A percentile compares a stretch with the other conserved stretches of the same genome.
Conservation (phyloP, 257 asterid species). For the Osmanthus fragrans region DNA sequence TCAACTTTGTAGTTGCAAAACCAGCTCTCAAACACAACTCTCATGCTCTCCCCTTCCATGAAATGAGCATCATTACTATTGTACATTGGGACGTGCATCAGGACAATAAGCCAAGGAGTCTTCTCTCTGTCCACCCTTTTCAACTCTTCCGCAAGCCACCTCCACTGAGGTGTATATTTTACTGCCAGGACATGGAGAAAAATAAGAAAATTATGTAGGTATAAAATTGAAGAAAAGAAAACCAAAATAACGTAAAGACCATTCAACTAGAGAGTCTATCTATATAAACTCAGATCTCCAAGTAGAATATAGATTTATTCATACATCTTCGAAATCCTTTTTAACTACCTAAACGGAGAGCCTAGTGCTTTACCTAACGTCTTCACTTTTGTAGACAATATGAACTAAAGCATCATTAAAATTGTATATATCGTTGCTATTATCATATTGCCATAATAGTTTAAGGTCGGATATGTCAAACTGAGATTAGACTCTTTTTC, state of each 20-base stretch:
- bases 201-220: slow-evolving; percentile 13
- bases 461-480: neutral
- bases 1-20: slow-evolving; percentile 81
- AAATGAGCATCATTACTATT: slow-evolving; percentile 86
- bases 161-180: slow-evolving; percentile 91
- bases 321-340: neutral
- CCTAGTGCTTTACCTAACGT: neutral
- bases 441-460: neutral
- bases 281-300: neutral
- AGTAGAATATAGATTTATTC: neutral
- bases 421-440: neutral
- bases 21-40: slow-evolving; percentile 81
- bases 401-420: neutral
- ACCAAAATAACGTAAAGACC: slow-evolving; percentile 5
- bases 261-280: neutral
- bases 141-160: slow-evolving; percentile 73
- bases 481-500: neutral
- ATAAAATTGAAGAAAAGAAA: neutral
- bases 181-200: slow-evolving; percentile 51
- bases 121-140: slow-evolving; percentile 72
- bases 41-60: slow-evolving; percentile 93
- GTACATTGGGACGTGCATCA: slow-evolving; percentile 93
- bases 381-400: neutral
- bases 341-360: neutral
- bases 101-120: slow-evolving; percentile 95